phyloP scores from a whole-genome alignment of 306 rosid genomes.

The Styphnolobium japonicum region DNA sequence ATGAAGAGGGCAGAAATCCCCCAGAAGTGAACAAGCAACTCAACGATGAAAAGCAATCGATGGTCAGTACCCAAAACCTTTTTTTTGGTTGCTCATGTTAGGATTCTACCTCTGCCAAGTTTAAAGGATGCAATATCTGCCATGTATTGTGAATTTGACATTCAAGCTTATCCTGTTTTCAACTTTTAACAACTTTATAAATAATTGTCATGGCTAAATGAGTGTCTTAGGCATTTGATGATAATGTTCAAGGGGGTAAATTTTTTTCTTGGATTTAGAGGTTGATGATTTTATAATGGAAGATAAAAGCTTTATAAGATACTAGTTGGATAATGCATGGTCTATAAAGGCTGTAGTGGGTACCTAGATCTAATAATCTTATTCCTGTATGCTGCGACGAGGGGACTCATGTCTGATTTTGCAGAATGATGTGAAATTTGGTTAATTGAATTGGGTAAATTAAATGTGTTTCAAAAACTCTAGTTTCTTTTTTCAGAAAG shows the following conservation, averaged over 20 bases:
- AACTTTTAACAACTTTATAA: not conserved
- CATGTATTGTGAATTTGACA: not conserved
- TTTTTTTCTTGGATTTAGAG: not conserved
- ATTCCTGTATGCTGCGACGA: not conserved
- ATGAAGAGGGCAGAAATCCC: constrained; percentile 66
- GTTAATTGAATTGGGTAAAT: not conserved
- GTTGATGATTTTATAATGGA: not conserved
- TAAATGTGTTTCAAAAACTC: not conserved
- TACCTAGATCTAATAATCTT: not conserved
- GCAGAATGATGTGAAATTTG: not conserved
- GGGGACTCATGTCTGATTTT: not conserved
- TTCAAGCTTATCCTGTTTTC: not conserved
- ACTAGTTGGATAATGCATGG: not conserved
- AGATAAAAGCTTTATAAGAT: not conserved
- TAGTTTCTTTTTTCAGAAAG: not conserved
- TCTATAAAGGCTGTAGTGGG: not conserved
- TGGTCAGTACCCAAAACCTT: constrained; percentile 47
- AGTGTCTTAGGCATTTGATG: not conserved
- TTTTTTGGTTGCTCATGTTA: not conserved
- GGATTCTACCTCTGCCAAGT: not conserved
- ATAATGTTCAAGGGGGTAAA: not conserved
- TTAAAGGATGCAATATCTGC: not conserved
- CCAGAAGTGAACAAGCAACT: constrained; percentile 77
- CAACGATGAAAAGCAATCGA: constrained; percentile 74
- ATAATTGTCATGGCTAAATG: not conserved